Evolutionary conservation across 441 rosid species (phyloP).

Genomic region (Geranium incanum): DNA sequence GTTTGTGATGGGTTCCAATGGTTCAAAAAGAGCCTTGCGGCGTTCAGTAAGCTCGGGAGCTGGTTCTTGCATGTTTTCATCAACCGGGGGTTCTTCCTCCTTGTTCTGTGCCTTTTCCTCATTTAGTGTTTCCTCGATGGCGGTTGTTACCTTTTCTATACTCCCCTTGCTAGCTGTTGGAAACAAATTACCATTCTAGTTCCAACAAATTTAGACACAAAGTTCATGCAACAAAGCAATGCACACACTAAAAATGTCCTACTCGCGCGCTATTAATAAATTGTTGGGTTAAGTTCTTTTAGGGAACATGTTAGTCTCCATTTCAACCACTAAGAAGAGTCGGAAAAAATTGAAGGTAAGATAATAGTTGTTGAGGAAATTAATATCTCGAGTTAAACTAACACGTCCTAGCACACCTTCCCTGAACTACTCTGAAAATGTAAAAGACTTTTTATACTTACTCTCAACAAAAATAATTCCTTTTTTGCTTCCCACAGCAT

Average conservation of each 20-base stretch:
- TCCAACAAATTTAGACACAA: conserved; percentile 20
- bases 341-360: neutral
- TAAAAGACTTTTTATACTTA: neutral
- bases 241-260: neutral
- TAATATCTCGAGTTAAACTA: neutral
- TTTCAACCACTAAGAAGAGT: neutral
- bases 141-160: conserved; percentile 35
- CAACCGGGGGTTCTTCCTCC: conserved; percentile 23
- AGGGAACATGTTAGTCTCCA: neutral
- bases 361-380: no score
- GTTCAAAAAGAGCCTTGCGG: conserved; percentile 82
- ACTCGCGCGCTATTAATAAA: neutral
- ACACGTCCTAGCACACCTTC: neutral
- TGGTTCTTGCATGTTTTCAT: conserved; percentile 34
- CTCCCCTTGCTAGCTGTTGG: conserved; percentile 50
- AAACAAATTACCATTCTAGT: conserved; percentile 37
- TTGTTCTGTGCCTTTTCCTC: conserved; percentile 26
- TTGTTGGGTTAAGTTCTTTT: neutral
- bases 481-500: neutral
- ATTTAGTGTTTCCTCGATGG: conserved; percentile 37
- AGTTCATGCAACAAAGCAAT: neutral
- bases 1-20: conserved; percentile 53
- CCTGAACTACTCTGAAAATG: neutral
- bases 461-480: neutral
- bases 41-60: conserved; percentile 51